These are phyloP conservation scores for Akanthomyces muscarius DNA, from an alignment of 2,329 filamentous ascomycete genomes.

Conservation along the genomic window DNA sequence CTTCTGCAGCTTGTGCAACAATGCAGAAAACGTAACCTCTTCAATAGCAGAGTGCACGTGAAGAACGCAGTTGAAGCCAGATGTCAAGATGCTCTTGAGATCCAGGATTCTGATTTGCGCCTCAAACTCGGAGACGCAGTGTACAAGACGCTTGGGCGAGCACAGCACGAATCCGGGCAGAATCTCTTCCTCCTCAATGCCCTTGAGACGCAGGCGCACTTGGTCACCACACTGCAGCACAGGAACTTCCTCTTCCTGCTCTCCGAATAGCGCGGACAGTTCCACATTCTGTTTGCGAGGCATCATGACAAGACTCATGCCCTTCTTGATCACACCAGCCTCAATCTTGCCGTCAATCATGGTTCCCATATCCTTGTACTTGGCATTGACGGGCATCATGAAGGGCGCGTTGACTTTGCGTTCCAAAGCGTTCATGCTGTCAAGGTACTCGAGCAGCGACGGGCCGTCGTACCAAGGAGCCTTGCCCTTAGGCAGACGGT, in stretches of 20 bases:
- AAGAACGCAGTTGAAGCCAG: slow-evolving; percentile 95
- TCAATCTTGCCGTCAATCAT: slow-evolving; percentile 98
- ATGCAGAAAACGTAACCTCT: slow-evolving; percentile 84
- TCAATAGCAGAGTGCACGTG: slow-evolving; percentile 97
- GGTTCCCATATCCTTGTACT: slow-evolving; percentile 96
- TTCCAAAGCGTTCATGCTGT: slow-evolving; percentile 86
- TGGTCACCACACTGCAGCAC: slow-evolving; percentile 90
- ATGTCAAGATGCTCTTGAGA: slow-evolving; percentile 86
- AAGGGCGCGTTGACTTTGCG: slow-evolving; percentile 96
- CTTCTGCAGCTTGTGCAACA: slow-evolving; percentile 93
- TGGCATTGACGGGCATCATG: slow-evolving; percentile 97
- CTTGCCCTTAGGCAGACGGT: slow-evolving; percentile 71
- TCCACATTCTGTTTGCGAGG: slow-evolving; percentile 81
- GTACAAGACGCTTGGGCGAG: slow-evolving; percentile 87
- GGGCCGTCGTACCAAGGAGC: slow-evolving; percentile 85
- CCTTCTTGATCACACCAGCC: slow-evolving; percentile 89
- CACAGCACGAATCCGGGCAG: slow-evolving; percentile 93
- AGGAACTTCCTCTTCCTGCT: slow-evolving; percentile 87
- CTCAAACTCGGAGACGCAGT: slow-evolving; percentile 86
- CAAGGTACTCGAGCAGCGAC: slow-evolving; percentile 91
- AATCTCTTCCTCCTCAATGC: slow-evolving; percentile 96
- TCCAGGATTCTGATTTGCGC: slow-evolving; percentile 95
- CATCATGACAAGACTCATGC: slow-evolving; percentile 85
- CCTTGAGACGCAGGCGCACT: slow-evolving; percentile 84
- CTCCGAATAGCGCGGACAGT: slow-evolving; percentile 83